These are phyloP conservation scores for Diaporthe batatas DNA, from an alignment of 2,329 filamentous ascomycete genomes.

Conservation along the genomic window DNA sequence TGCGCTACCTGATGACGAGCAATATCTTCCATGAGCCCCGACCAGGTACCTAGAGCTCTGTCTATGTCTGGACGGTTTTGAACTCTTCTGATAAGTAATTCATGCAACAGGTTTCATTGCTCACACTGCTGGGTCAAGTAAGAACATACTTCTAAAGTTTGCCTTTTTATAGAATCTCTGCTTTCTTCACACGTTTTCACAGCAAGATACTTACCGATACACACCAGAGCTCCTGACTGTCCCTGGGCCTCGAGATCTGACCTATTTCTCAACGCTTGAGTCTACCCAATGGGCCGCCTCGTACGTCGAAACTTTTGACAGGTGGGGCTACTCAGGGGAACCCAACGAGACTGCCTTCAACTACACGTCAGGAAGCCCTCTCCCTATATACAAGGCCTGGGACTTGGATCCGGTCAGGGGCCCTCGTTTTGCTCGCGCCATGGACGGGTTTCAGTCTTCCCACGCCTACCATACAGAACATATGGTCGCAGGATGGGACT, in stretches of 20 bases:
- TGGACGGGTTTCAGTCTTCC: constrained; percentile 31
- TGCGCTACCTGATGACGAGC: constrained; percentile 20
- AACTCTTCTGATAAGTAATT: background rate
- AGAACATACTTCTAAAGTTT: background rate
- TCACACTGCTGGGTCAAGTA: constrained; percentile 11
- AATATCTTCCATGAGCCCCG: constrained; percentile 16
- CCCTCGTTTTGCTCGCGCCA: constrained; percentile 26
- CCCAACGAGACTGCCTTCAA: constrained; percentile 35
- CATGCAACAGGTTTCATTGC: background rate
- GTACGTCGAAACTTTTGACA: constrained; percentile 27
- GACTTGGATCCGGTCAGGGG: constrained; percentile 11
- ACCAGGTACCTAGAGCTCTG: background rate
- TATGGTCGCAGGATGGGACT: background rate
- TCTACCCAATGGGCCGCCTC: background rate
- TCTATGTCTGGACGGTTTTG: too few species aligned
- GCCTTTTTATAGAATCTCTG: background rate
- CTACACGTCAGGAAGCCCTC: constrained; percentile 1
- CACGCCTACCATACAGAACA: constrained; percentile 13
- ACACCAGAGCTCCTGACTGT: background rate
- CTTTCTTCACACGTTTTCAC: background rate
- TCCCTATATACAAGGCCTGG: constrained; percentile 28
- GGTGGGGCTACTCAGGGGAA: constrained; percentile 30
- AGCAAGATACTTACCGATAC: background rate
- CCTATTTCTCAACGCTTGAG: background rate
- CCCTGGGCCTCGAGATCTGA: background rate